Percentiles rank a stretch among this genome's conserved stretches.
These are phyloP conservation scores for Adansonia madagascariensis DNA, from an alignment of 441 rosid genomes.

Conservation along the genomic window DNA sequence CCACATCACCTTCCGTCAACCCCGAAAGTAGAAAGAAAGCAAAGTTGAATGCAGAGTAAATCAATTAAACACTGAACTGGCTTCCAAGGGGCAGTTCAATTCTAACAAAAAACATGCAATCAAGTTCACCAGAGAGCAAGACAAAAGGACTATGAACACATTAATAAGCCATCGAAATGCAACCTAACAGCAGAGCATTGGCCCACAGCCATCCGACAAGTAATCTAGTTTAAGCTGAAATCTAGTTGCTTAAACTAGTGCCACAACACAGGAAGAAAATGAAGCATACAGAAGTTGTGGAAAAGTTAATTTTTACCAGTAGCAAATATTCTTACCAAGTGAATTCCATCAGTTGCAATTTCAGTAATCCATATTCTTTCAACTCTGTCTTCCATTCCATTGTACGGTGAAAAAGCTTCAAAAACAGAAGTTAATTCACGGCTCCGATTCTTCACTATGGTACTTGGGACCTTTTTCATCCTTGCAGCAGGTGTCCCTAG, in stretches of 20 bases:
- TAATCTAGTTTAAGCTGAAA: slow-evolving; percentile 4
- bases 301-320: not conserved
- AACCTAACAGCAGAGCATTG: not conserved
- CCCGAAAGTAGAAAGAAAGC: not conserved
- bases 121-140: slow-evolving; percentile 4
- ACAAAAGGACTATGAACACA: not conserved
- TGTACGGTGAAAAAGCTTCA: slow-evolving; percentile 85
- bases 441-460: slow-evolving; percentile 79
- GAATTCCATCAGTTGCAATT: slow-evolving; percentile 79
- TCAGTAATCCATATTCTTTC: slow-evolving; percentile 97
- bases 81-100: not conserved
- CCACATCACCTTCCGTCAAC: not conserved
- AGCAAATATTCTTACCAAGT: slow-evolving; percentile 60
- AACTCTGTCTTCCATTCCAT: slow-evolving; percentile 77
- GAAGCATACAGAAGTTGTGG: not conserved
- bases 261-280: not conserved
- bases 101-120: not conserved
- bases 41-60: not conserved
- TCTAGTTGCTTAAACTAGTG: slow-evolving; percentile 2
- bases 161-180: not conserved
- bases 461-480: slow-evolving; percentile 94
- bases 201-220: not conserved
- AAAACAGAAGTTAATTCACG: slow-evolving; percentile 84
- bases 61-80: not conserved
- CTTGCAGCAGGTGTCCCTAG: slow-evolving; percentile 96